These are phyloP conservation scores for Ceratobasidium theobromae DNA, from an alignment of 1,284 basidiomycete genomes.

Conservation along the genomic window DNA sequence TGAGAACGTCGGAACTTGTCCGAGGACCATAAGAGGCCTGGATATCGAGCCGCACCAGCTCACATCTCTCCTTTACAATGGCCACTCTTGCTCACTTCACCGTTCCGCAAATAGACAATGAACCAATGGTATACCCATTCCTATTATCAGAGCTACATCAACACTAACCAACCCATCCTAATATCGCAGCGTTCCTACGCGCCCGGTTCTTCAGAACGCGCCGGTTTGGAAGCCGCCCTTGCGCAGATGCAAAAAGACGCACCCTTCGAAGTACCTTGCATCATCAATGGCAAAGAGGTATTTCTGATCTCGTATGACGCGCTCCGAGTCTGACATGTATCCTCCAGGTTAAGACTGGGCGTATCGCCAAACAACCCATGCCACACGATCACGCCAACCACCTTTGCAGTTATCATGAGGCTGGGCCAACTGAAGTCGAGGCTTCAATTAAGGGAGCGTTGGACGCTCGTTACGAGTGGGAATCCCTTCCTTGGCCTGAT, in stretches of 20 bases:
- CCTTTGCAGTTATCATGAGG: conserved; percentile 88
- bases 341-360: conserved; percentile 82
- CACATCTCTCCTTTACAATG: conserved; percentile 4
- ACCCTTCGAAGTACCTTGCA: conserved; percentile 89
- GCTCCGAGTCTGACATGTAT: neutral
- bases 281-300: conserved; percentile 89
- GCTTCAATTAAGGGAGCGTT: conserved; percentile 88
- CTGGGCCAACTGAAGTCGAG: conserved; percentile 72
- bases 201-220: conserved; percentile 77
- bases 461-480: conserved; percentile 85
- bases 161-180: neutral
- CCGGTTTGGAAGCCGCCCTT: conserved; percentile 73
- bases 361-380: conserved; percentile 74
- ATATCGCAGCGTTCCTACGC: conserved; percentile 61
- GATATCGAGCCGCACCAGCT: neutral
- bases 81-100: conserved; percentile 82
- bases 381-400: conserved; percentile 81
- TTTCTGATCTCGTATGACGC: conserved; percentile 40
- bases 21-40: conserved; percentile 5
- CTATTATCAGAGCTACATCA: no score
- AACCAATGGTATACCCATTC: conserved; percentile 74
- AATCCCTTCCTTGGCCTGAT: conserved; percentile 93
- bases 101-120: conserved; percentile 82
- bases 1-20: conserved; percentile 25
- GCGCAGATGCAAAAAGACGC: conserved; percentile 77